phyloP scores from a whole-genome alignment of 352 stramenopile species.

The Globisporangium spinosum region DNA sequence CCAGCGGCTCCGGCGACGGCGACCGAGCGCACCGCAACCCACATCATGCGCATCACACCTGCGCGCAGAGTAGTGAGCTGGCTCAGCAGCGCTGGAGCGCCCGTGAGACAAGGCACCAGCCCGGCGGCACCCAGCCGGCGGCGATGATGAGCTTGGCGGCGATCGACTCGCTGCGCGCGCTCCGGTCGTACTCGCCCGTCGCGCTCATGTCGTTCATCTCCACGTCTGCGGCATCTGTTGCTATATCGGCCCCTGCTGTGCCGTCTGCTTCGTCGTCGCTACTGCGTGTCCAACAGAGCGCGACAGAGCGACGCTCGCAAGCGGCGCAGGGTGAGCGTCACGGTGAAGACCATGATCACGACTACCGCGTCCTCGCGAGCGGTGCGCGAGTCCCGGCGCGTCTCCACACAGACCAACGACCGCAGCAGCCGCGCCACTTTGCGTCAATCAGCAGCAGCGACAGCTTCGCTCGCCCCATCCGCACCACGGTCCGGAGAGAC shows the following conservation, averaged over 20 bases:
- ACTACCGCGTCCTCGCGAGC: neutral
- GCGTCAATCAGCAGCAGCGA: neutral
- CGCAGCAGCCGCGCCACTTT: neutral
- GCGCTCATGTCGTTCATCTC: constrained; percentile 1
- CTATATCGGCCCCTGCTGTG: neutral
- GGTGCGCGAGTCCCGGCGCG: neutral
- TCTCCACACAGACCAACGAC: neutral
- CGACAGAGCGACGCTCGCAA: neutral
- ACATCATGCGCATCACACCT: neutral
- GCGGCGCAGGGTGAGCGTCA: neutral
- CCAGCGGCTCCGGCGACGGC: neutral
- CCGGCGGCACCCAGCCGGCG: neutral
- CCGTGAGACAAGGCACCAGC: neutral
- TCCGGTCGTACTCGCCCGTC: neutral
- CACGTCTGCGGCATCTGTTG: neutral
- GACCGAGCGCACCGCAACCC: neutral
- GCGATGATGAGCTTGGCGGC: neutral
- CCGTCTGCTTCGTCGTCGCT: neutral
- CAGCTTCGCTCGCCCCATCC: neutral
- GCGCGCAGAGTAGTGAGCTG: neutral
- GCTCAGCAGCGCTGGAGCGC: neutral
- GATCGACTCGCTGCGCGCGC: constrained; percentile 2
- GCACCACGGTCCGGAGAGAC: neutral
- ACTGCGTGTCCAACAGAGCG: neutral
- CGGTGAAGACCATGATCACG: neutral